Percentiles rank a stretch among this genome's conserved stretches.
Evolutionary conservation across 1,284 basidiomycete genomes (phyloP).

Genomic region (Boletus sp.): DNA sequence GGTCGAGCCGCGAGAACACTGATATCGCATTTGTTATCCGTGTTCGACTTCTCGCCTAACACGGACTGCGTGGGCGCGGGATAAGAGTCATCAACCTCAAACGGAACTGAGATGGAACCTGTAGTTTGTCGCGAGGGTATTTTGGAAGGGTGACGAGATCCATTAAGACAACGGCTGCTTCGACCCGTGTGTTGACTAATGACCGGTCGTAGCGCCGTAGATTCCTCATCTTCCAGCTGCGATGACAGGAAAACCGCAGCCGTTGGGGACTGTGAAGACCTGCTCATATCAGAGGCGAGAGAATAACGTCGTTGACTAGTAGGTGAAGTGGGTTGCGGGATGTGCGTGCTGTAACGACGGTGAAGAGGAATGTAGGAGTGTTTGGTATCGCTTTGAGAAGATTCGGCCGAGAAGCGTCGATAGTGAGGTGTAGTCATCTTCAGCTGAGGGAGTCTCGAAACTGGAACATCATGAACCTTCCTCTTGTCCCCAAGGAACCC

Average conservation of each 20-base stretch:
- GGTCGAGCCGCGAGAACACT: conserved; percentile 10
- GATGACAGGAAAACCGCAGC: background rate
- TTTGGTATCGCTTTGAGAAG: conserved; percentile 34
- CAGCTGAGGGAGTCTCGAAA: conserved; percentile 40
- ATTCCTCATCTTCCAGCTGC: conserved; percentile 8
- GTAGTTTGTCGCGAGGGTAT: conserved; percentile 23
- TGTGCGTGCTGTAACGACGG: conserved; percentile 24
- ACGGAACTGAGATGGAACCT: conserved; percentile 5
- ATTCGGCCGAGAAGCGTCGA: conserved; percentile 36
- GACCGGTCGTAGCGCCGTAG: background rate
- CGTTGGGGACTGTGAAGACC: conserved; percentile 15
- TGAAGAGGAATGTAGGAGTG: conserved; percentile 25
- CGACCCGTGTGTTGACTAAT: conserved; percentile 21
- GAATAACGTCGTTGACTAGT: conserved; percentile 17
- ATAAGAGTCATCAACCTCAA: conserved; percentile 3
- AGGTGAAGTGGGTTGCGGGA: conserved; percentile 21
- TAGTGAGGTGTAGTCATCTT: conserved; percentile 28
- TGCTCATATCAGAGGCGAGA: conserved; percentile 22
- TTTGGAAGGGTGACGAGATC: conserved; percentile 21
- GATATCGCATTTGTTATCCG: conserved; percentile 6
- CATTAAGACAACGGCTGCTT: conserved; percentile 19
- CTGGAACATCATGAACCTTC: conserved; percentile 37
- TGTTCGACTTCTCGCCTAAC: conserved; percentile 26
- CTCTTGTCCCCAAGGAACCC: conserved; percentile 59
- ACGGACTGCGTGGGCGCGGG: conserved; percentile 4